Evolutionary conservation across 192 early-diverging fungal genomes (phyloP), one percentile per base, ranked within the genome.

Genomic region (Lobosporangium transversale): DNA sequence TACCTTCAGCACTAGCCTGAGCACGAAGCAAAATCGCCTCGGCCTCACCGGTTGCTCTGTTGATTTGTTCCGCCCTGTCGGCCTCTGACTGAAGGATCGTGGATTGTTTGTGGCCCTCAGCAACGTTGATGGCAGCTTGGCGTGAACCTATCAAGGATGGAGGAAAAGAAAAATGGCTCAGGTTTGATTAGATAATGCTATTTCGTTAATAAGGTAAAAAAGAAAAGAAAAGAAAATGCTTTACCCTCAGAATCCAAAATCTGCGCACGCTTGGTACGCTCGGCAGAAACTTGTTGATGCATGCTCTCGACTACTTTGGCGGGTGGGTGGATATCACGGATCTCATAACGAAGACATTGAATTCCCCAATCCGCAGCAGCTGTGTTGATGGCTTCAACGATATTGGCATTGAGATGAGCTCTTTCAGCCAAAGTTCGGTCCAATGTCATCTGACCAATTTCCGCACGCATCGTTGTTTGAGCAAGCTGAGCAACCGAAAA

Each of bases 401-500:
- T 99, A 68, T 94, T 93, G 58, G 88, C 79, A 81, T 99, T 99
- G 50, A 99, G 81, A 50, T 92, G 90, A 42, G 94, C 92, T 76
- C 97, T 89, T 80, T 99, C 95, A 0, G 95, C 94, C 56, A 99
- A 82, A 17, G 97, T 99, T 12, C 91, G 89, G 78, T 99, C 97
- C 66, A 99, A 82, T 3, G 95, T 98, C 91, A 99, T 92, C 82
- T 97, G 95, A 37, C 97, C 97, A 71, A 99, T 99, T 74, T 99
- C 97, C 5, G 97, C 96, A 40, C 97, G 92, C 97, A 99, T 97
- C 0, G 97, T 97, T 7, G 97, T 99, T 79, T 99, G 97, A n/a
- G 97, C 97, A 60, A 99, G 85, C 80, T 99, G 97, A 6, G 94
- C 88, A 40, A 99, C 84, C 15, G 97, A 94, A 83, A 95, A 99